Evolutionary conservation across 345 rosid species (phyloP).

Genomic region (Lumnitzera racemosa): DNA sequence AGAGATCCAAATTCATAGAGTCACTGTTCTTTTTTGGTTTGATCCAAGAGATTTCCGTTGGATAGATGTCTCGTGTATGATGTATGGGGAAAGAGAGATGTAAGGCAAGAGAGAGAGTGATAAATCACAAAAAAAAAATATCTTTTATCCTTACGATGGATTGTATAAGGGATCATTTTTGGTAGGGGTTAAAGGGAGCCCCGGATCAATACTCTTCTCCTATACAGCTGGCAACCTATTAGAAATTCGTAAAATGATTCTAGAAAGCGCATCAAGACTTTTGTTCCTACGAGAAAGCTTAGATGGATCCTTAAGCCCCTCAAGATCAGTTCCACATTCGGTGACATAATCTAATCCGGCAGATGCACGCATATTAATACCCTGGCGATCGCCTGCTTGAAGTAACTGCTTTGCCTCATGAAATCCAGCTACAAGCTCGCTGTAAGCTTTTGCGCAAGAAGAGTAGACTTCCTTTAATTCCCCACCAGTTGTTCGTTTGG

Average conservation of each 20-base stretch:
- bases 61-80: too few relatives aligned
- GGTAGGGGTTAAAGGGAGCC: too few relatives aligned
- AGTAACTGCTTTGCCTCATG: not conserved
- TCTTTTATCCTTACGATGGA: too few relatives aligned
- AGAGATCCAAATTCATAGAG: too few relatives aligned
- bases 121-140: too few relatives aligned
- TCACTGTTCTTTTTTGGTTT: too few relatives aligned
- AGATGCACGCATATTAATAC: not conserved
- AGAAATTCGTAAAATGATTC: conserved; percentile 8
- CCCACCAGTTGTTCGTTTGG: not conserved
- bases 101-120: too few relatives aligned
- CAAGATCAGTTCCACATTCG: conserved; percentile 3
- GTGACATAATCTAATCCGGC: conserved; percentile 3
- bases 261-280: conserved; percentile 17
- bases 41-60: too few relatives aligned
- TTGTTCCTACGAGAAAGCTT: conserved; percentile 11
- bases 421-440: not conserved
- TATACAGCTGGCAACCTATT: not conserved
- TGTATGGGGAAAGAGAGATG: too few relatives aligned
- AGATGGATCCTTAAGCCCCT: not conserved
- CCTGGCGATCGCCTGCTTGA: not conserved
- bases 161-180: too few relatives aligned
- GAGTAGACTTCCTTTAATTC: conserved; percentile 1
- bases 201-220: too few relatives aligned
- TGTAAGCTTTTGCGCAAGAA: conserved; percentile 9